phyloP scores from a whole-genome alignment of 2,329 filamentous ascomycete genomes.

The Fusarium devonianum region DNA sequence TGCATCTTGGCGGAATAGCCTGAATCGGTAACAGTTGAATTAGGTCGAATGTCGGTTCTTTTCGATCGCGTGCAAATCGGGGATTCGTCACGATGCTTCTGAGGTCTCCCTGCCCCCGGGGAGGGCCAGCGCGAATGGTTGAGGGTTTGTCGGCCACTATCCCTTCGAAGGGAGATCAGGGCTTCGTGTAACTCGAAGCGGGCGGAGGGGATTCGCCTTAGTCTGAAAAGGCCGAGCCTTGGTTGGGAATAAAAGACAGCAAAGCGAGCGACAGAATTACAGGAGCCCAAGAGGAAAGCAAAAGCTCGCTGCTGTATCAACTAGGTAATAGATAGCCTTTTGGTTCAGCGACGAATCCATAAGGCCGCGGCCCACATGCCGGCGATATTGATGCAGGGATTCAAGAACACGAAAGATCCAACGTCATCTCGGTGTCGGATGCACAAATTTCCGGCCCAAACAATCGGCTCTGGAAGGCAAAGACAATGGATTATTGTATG shows the following conservation, averaged over 20 bases:
- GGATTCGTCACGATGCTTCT: no score
- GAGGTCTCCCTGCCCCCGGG: slow-evolving; percentile 1
- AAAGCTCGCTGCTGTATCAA: slow-evolving; percentile 22
- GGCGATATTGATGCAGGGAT: slow-evolving; percentile 29
- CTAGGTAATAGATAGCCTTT: slow-evolving; percentile 37
- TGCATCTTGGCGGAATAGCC: slow-evolving; percentile 69
- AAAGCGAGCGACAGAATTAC: slow-evolving; percentile 27
- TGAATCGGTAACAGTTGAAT: not conserved
- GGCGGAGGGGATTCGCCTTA: slow-evolving; percentile 5
- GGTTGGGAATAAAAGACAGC: not conserved
- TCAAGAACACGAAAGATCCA: slow-evolving; percentile 19
- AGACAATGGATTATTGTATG: not conserved
- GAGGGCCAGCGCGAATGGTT: slow-evolving; percentile 11
- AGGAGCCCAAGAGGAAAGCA: slow-evolving; percentile 14
- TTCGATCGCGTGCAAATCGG: slow-evolving; percentile 9
- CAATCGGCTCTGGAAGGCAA: not conserved
- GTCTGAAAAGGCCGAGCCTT: not conserved
- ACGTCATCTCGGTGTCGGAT: slow-evolving; percentile 40
- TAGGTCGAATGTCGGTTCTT: not conserved
- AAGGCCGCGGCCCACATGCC: slow-evolving; percentile 34
- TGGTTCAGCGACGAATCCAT: slow-evolving; percentile 29
- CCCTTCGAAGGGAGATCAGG: slow-evolving; percentile 9
- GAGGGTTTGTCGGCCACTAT: slow-evolving; percentile 10
- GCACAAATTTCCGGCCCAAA: slow-evolving; percentile 31
- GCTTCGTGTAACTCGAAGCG: slow-evolving; percentile 22